Evolutionary conservation across 306 rosid species (phyloP), one percentile per base, ranked within the genome.

Genomic region (Rubus parviflorus): DNA sequence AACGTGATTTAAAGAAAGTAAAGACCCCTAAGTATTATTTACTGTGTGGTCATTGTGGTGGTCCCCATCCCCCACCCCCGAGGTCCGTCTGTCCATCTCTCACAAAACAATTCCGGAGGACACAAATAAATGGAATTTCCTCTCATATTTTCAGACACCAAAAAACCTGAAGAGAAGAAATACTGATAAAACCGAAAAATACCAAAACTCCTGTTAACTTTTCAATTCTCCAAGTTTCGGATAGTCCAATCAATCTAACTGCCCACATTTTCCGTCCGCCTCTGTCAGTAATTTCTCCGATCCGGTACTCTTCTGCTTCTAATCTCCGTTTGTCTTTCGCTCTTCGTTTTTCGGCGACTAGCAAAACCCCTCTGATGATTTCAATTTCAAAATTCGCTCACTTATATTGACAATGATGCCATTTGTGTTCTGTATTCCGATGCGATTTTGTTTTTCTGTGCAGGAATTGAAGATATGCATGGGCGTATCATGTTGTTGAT

Each of bases 221-320:
- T 53, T 7, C 51, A 68, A 30, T 77, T 84, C 73, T 73, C 37
- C 74, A 81, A 75, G 19, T 40, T 81, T 56, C 72, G 17, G 73
- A 79, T 76, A 75, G 57, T 57, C 86, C 41, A 62, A 77, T 73
- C 68, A 57, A 70, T 76, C 68, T 65, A 47, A 38, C 76, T 64
- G 72, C 43, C 70, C 75, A 53, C 79, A 80, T 68, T 75, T 70
- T 23, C 25, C 76, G 72, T 22, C 79, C n/a, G 60, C 77, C 63
- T 74, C 69, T 74, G 66, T 61, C 62, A 8, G 22, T 51, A 45
- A 74, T 78, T 47, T 80, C 86, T 78, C 81, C 80, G 84, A 84
- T 85, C 85, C 61, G 92, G 91, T 89, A 82, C 67, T 35, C 78
- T 48, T 79, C 48, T 58, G 15, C 49, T 43, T 57, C 56, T 37